Evolutionary conservation across 257 asterid genomes (phyloP).

Genomic region (Gentiana macrophylla): DNA sequence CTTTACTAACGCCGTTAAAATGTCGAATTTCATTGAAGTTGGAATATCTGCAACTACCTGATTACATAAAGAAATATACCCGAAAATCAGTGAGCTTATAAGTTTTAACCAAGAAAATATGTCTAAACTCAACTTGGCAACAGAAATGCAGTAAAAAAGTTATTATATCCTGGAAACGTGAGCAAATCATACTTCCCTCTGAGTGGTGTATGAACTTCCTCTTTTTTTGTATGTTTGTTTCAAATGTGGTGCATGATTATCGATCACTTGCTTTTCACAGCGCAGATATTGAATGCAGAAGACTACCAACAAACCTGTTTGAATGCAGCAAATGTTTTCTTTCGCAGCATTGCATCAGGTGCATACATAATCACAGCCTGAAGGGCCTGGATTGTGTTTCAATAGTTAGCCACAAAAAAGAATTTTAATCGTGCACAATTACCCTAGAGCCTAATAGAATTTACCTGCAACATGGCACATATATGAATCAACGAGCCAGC

Average conservation of each 20-base stretch:
- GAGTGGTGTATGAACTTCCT: too few species aligned
- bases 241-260: too few species aligned
- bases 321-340: conserved; percentile 49
- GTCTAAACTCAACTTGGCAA: too few species aligned
- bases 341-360: conserved; percentile 49
- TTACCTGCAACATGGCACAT: too few species aligned
- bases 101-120: too few species aligned
- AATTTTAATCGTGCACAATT: not conserved
- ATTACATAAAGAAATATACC: conserved; percentile 11
- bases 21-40: conserved; percentile 52
- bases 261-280: too few species aligned
- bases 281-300: conserved; percentile 6
- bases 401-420: conserved; percentile 10
- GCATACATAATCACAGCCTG: conserved; percentile 68
- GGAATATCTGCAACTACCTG: conserved; percentile 84
- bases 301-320: conserved; percentile 38
- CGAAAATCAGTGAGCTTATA: too few species aligned
- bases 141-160: too few species aligned
- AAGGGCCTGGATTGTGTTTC: conserved; percentile 41
- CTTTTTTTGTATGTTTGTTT: too few species aligned
- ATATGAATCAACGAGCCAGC: too few species aligned
- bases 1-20: conserved; percentile 58
- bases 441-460: not conserved
- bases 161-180: too few species aligned
- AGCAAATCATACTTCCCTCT: too few species aligned